Evolutionary conservation across 805 yeast species (phyloP), one percentile per base, ranked within the genome.

Genomic region (Candida endomychidarum): DNA sequence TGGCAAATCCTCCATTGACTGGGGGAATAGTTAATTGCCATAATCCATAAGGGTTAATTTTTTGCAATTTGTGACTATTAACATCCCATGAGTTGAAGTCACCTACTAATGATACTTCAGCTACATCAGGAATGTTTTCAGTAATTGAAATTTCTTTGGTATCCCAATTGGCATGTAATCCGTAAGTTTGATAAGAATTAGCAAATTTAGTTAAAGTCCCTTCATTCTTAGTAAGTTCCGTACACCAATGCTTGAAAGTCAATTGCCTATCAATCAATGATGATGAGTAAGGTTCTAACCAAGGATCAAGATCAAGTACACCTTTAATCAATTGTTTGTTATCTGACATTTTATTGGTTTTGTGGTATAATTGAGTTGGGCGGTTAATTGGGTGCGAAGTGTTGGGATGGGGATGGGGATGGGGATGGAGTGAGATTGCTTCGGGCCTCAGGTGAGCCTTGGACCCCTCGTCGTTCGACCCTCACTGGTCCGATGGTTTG

Each of bases 61-160:
- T 77, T 5, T 46, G 46, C 77, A 91, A 67, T 33, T 68, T 68
- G 55, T 84, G 79, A 4, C 72, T 46, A 4, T 63, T 62, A 25
- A 76, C 70, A 50, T 80, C 68, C 99, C 99, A 91, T 46, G 71
- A 57, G 61, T 91, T 91, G 73, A 93, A 91, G 37, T 91, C 98
- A 11, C 99, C 99, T 41, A 86, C 83, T n/a, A 91, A 59, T 39
- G 80, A 74, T 2, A 93, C 96, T 33, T 58, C 67, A 3, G 53
- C 54, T 1, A 96, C 98, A 54, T 87, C 83, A 5, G 98, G 99
- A 1, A 95, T 89, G 81, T 96, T 91, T 62, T 91, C 96, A 18
- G 77, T 72, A 54, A 84, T 84, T 2, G 64, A 59, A 37, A 90
- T 77, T 5, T 75, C 72, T 45, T 78, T 77, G 39, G 77, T 75